These are phyloP conservation scores for Aspergillus coremiiformis DNA, from an alignment of 495 filamentous ascomycete species.

Conservation along the genomic window DNA sequence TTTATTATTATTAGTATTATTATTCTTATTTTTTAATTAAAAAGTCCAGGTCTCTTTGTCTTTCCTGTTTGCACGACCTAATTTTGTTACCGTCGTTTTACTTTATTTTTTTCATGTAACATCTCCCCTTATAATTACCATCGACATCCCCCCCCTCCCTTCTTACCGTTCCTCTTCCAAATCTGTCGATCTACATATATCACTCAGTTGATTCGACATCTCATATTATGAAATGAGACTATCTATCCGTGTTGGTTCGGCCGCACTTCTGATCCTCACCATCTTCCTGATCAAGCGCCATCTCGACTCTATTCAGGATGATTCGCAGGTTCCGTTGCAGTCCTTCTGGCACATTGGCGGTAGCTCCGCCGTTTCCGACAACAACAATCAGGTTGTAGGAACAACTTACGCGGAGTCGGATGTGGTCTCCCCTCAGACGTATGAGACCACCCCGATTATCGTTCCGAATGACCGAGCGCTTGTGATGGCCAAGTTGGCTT, in stretches of 20 bases:
- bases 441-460: constrained; percentile 28
- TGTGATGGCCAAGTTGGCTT: constrained; percentile 34
- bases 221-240: constrained; percentile 39
- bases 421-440: constrained; percentile 13
- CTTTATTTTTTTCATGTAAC: constrained; percentile 1
- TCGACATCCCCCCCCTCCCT: not conserved
- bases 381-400: not conserved
- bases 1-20: too few relatives aligned
- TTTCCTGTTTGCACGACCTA: not conserved
- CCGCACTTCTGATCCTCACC: constrained; percentile 29
- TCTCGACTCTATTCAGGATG: constrained; percentile 21
- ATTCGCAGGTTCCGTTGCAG: constrained; percentile 9
- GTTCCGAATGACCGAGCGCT: constrained; percentile 35
- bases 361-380: constrained; percentile 10
- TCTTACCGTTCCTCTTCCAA: not conserved
- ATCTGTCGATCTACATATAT: not conserved
- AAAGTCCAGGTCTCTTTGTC: not conserved
- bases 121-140: not conserved
- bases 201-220: not conserved
- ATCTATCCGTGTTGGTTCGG: constrained; percentile 31
- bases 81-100: not conserved
- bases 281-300: constrained; percentile 31
- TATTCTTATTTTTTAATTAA: not conserved
- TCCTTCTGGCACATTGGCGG: constrained; percentile 27
- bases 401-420: not conserved